Conservation (phyloP, 371 early-diverging fungal genomes). For the Syncephalastrum sp. region DNA sequence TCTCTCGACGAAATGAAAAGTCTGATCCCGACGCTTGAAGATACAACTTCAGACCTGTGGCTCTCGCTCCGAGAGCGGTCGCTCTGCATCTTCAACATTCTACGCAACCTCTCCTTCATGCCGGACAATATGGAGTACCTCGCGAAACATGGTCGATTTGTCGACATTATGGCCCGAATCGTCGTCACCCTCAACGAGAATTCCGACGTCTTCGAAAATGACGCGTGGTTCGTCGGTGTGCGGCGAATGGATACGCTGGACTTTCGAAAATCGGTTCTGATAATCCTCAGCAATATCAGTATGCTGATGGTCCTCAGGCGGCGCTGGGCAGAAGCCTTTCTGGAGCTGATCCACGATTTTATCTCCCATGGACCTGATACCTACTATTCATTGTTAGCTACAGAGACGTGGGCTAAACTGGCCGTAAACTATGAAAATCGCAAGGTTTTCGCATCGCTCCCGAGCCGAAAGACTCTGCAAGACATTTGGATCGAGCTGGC, state of each 20-base stretch:
- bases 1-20: conserved; percentile 57
- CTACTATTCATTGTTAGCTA: conserved; percentile 55
- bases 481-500: conserved; percentile 44
- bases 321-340: conserved; percentile 30
- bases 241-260: conserved; percentile 56
- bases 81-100: conserved; percentile 51
- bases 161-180: conserved; percentile 28
- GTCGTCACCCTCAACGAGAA: conserved; percentile 16
- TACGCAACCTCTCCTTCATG: conserved; percentile 68
- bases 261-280: conserved; percentile 55
- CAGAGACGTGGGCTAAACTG: conserved; percentile 58
- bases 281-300: conserved; percentile 53
- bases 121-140: conserved; percentile 60
- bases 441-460: conserved; percentile 36
- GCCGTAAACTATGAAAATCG: conserved; percentile 60
- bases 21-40: conserved; percentile 41
- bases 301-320: conserved; percentile 23
- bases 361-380: conserved; percentile 54
- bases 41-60: conserved; percentile 46
- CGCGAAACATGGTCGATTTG: conserved; percentile 55
- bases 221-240: conserved; percentile 47
- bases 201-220: conserved; percentile 15
- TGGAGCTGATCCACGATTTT: conserved; percentile 52
- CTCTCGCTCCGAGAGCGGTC: conserved; percentile 44
- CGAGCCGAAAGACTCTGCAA: conserved; percentile 21